Percentiles rank a stretch among this genome's conserved stretches.
Evolutionary conservation across 805 yeast genomes (phyloP).

Genomic region (Saturnispora halmiae): DNA sequence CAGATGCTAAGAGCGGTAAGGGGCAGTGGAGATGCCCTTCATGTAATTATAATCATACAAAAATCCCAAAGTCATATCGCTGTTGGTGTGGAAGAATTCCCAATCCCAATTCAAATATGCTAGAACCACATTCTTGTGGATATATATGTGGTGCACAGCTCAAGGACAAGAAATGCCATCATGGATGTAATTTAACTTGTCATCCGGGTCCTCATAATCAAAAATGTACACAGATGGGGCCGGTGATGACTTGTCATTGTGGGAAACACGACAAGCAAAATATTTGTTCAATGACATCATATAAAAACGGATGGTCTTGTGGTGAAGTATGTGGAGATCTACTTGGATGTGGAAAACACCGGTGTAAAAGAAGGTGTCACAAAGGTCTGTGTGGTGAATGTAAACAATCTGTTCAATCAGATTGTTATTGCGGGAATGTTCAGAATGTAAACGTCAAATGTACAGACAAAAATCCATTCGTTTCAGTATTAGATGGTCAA

Average conservation of each 20-base stretch:
- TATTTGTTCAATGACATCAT: conserved; percentile 69
- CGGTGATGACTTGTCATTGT: conserved; percentile 61
- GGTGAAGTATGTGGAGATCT: conserved; percentile 47
- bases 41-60: conserved; percentile 44
- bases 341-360: conserved; percentile 66
- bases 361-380: conserved; percentile 59
- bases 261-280: conserved; percentile 57
- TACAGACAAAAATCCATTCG: conserved; percentile 33
- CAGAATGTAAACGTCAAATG: conserved; percentile 34
- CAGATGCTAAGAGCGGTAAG: conserved; percentile 32
- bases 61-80: conserved; percentile 47
- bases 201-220: conserved; percentile 86
- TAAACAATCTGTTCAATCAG: conserved; percentile 35
- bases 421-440: conserved; percentile 72
- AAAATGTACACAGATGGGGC: conserved; percentile 71
- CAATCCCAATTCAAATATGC: conserved; percentile 50
- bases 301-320: conserved; percentile 61
- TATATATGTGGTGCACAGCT: conserved; percentile 51
- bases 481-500: conserved; percentile 16
- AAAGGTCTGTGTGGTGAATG: conserved; percentile 79
- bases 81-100: conserved; percentile 87
- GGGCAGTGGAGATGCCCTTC: conserved; percentile 75
- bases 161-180: conserved; percentile 44
- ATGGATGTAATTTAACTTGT: conserved; percentile 65
- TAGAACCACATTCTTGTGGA: conserved; percentile 82